These are phyloP conservation scores for Breviolum minutum DNA, from an alignment of 73 alveolate genomes.

Conservation along the genomic window DNA sequence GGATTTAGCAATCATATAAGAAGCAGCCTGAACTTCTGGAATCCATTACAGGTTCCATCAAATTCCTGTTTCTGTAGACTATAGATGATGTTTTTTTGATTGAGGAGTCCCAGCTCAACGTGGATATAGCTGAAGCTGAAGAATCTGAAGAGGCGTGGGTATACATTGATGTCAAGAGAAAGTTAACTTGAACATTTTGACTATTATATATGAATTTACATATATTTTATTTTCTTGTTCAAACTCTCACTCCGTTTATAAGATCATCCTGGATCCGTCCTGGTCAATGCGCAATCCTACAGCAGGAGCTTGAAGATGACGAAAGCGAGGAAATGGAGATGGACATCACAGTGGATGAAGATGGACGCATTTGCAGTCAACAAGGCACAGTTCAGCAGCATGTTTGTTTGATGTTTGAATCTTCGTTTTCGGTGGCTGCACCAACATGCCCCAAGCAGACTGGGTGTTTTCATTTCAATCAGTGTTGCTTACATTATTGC, in stretches of 20 bases:
- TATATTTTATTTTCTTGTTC: no score
- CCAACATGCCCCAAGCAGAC: background rate
- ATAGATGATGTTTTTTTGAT: no score
- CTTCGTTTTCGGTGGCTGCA: background rate
- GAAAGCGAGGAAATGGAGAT: background rate
- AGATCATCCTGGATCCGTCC: no score
- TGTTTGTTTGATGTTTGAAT: background rate
- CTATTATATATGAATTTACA: background rate
- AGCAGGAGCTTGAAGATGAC: background rate
- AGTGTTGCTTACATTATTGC: background rate
- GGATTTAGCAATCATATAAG: no score
- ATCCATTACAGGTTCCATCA: no score
- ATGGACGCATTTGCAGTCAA: slow-evolving; percentile 69
- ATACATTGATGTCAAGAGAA: background rate
- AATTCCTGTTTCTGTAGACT: no score
- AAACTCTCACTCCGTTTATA: no score
- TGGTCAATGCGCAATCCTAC: background rate
- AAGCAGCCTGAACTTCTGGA: no score
- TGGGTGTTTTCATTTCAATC: no score
- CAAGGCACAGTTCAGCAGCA: slow-evolving; percentile 10
- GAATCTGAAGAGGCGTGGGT: background rate
- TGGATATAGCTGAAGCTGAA: background rate
- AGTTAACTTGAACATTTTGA: no score
- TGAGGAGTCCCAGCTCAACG: background rate
- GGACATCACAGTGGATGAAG: slow-evolving; percentile 35